These are phyloP conservation scores for Verticillium alfalfae DNA, from an alignment of 2,329 filamentous ascomycete genomes.

Conservation along the genomic window DNA sequence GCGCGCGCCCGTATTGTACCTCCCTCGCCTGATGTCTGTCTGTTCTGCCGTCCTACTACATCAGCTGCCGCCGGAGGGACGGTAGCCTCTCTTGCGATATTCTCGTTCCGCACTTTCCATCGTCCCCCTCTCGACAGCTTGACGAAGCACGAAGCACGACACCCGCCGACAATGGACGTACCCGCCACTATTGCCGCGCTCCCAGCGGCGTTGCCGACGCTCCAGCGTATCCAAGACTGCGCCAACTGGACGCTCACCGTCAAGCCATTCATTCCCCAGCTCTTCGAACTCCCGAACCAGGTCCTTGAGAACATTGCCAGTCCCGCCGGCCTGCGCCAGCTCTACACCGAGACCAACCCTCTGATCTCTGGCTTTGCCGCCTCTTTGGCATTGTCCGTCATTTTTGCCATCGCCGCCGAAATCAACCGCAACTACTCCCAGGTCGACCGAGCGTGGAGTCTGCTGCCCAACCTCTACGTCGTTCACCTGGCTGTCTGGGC, in stretches of 20 bases:
- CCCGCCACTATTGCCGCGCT: neutral
- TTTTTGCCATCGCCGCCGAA: conserved; percentile 75
- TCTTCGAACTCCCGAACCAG: conserved; percentile 63
- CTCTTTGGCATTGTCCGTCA: conserved; percentile 61
- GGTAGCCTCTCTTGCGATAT: neutral
- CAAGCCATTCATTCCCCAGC: conserved; percentile 65
- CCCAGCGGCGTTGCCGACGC: conserved; percentile 57
- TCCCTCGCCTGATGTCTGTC: neutral
- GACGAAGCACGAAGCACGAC: neutral
- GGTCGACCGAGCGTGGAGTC: conserved; percentile 86
- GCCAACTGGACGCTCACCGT: conserved; percentile 71
- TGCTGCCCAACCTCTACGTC: conserved; percentile 83
- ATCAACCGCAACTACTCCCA: conserved; percentile 95
- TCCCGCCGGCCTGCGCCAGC: conserved; percentile 55
- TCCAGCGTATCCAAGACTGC: conserved; percentile 68
- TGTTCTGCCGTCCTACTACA: neutral
- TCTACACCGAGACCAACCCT: conserved; percentile 85
- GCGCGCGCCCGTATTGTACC: neutral
- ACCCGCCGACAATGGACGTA: neutral
- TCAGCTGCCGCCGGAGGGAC: neutral
- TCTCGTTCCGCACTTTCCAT: neutral
- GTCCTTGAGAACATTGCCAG: conserved; percentile 55
- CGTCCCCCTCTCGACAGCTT: neutral
- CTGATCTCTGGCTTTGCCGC: conserved; percentile 69
- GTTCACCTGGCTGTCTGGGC: conserved; percentile 82